These are phyloP conservation scores for Venturia nashicola DNA, from an alignment of 2,329 filamentous ascomycete genomes.

Conservation along the genomic window DNA sequence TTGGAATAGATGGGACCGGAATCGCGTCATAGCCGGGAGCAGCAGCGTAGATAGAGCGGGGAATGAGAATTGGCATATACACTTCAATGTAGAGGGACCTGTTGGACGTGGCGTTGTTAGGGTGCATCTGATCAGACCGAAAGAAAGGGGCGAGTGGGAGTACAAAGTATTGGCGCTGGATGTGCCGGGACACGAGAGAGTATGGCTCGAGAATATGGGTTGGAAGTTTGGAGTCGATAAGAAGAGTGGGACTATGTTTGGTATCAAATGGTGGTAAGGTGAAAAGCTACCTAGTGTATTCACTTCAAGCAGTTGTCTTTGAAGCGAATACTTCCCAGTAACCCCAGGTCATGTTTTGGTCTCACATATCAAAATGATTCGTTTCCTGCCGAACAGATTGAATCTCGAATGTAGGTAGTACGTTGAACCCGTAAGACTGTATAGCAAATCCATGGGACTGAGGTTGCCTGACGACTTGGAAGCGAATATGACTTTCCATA, in stretches of 20 bases:
- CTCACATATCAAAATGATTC: too few species aligned
- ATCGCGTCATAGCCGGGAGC: conserved; percentile 40
- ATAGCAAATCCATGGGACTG: too few species aligned
- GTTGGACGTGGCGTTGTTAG: conserved; percentile 60
- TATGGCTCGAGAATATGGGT: conserved; percentile 10
- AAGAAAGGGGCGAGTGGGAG: conserved; percentile 54
- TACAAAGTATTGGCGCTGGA: conserved; percentile 76
- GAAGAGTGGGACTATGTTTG: conserved; percentile 11
- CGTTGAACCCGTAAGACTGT: too few species aligned
- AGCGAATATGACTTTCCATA: too few species aligned
- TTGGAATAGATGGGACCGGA: conserved; percentile 65
- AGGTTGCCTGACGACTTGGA: too few species aligned
- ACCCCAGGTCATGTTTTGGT: too few species aligned
- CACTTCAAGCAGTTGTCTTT: too few species aligned
- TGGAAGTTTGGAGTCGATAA: neutral
- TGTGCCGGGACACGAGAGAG: conserved; percentile 28
- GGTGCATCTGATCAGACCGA: conserved; percentile 62
- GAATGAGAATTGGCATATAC: conserved; percentile 69
- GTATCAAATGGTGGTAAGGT: conserved; percentile 11
- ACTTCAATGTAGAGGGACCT: conserved; percentile 69
- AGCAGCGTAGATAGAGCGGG: conserved; percentile 45
- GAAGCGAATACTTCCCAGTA: too few species aligned
- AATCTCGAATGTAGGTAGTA: too few species aligned
- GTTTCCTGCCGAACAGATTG: too few species aligned
- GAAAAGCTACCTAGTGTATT: neutral